Evolutionary conservation across 2,329 filamentous ascomycete species (phyloP).

Genomic region (Aspergillus glaucus): DNA sequence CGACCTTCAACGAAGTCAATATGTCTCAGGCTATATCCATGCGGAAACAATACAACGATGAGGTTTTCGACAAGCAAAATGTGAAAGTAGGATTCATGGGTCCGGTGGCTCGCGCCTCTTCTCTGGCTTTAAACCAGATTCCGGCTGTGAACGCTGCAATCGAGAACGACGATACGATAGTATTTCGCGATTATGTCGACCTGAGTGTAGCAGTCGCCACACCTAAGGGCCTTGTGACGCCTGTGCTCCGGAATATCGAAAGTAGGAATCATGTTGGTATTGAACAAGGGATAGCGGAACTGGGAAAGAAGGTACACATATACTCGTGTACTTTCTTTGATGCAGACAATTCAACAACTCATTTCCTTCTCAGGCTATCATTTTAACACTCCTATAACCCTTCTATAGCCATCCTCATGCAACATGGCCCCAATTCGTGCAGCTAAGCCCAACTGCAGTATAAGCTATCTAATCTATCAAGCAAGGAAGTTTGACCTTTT

Average conservation of each 20-base stretch:
- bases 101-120: constrained; percentile 77
- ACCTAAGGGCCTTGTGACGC: constrained; percentile 88
- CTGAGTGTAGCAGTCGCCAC: constrained; percentile 94
- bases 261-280: constrained; percentile 75
- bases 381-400: too few relatives aligned
- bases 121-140: constrained; percentile 82
- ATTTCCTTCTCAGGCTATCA: constrained; percentile 48
- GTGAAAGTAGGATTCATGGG: constrained; percentile 97
- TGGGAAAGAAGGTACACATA: constrained; percentile 72
- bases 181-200: constrained; percentile 93
- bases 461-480: too few relatives aligned
- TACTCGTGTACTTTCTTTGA: not conserved
- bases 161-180: constrained; percentile 90
- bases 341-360: not conserved
- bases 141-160: constrained; percentile 89
- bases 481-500: too few relatives aligned
- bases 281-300: constrained; percentile 77
- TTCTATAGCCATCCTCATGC: too few relatives aligned
- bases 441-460: too few relatives aligned
- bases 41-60: constrained; percentile 89
- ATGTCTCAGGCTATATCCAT: constrained; percentile 94
- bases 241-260: constrained; percentile 85
- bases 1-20: constrained; percentile 96
- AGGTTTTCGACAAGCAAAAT: constrained; percentile 82
- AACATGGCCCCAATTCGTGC: too few relatives aligned